Base-by-base conservation (phyloP, 1,139 yeast genomes). In the Lodderomyces metapsilosis region DNA sequence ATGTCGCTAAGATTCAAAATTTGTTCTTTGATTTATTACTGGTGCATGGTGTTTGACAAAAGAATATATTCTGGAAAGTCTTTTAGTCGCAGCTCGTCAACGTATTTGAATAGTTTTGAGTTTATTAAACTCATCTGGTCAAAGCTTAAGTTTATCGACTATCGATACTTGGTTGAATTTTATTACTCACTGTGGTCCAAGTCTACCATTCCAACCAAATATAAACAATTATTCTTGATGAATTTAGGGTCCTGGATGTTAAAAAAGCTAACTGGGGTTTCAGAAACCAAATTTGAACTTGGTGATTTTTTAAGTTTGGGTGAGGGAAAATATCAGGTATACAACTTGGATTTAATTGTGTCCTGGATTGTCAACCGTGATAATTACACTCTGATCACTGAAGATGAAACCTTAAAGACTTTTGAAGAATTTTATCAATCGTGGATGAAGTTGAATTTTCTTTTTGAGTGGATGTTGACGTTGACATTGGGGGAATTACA, bases 1-100 rank as follows among this genome's bases (percentile, higher is more conserved):
- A 62, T 66, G 63, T 35, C 33, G 9, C 45, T 63, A 5, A 53
- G 75, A 15, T 57, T 52, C 37, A 58, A 56, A 36, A 53, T 64
- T 17, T 32, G 57, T 1, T 31, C 45, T 16, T 42, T 56, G 12
- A 50, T 58, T 0, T 65, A 57, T 49, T 53, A 54, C 37, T 49
- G 62, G 44, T 48, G 63, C 1, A 42, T 59, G 11, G 50, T 51
- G 34, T 52, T 52, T 39, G 47, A 44, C 23, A 22, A 38, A 12
- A 31, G 18, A 11, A 16, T 37, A 10, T 27, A 15, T 17, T 21
- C 27, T 8, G 30, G 27, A 11, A 34, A 12, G 18, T 20, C 20
- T 7, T 24, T 34, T 41, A 13, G 28, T 28, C 8, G 32, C 18
- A 13, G 18, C 36, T 20, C 11, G 27, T 8, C 17, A 7, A 12